Percentiles rank a stretch among this genome's conserved stretches.
Conservation (phyloP, 2,329 filamentous ascomycete genomes). For the Fusarium irregulare region DNA sequence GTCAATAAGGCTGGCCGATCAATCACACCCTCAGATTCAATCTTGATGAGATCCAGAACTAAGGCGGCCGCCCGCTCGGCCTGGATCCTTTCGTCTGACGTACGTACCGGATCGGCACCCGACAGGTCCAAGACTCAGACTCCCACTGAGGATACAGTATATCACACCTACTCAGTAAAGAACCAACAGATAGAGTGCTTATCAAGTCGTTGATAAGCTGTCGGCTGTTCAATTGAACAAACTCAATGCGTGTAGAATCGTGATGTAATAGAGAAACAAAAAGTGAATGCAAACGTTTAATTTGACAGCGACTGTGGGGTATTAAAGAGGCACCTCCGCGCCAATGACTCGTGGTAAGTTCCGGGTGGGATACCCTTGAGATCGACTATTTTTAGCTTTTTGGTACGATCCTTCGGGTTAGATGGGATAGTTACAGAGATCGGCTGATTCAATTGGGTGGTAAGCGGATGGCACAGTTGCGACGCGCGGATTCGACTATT, state of each 20-base stretch:
- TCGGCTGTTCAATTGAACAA: neutral
- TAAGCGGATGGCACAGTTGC: neutral
- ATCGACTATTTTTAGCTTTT: neutral
- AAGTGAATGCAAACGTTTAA: neutral
- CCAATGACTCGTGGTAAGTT: neutral
- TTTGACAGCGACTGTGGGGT: constrained; percentile 3
- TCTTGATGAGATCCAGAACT: neutral
- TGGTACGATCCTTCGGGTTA: neutral
- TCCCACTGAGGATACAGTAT: neutral
- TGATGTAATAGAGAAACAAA: constrained; percentile 1
- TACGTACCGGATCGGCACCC: neutral
- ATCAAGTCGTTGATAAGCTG: too few species aligned
- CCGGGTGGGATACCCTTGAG: neutral
- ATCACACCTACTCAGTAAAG: neutral
- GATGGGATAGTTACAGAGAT: neutral
- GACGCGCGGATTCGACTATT: neutral
- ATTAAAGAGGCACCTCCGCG: neutral
- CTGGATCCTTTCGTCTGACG: constrained; percentile 5
- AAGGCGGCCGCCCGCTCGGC: neutral
- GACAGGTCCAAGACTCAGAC: neutral
- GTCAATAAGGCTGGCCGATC: neutral
- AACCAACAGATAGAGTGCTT: neutral
- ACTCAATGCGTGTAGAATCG: neutral
- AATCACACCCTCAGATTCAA: neutral
- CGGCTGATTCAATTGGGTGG: neutral